Conservation (phyloP, 2,329 filamentous ascomycete genomes). For the Venturia carpophila region DNA sequence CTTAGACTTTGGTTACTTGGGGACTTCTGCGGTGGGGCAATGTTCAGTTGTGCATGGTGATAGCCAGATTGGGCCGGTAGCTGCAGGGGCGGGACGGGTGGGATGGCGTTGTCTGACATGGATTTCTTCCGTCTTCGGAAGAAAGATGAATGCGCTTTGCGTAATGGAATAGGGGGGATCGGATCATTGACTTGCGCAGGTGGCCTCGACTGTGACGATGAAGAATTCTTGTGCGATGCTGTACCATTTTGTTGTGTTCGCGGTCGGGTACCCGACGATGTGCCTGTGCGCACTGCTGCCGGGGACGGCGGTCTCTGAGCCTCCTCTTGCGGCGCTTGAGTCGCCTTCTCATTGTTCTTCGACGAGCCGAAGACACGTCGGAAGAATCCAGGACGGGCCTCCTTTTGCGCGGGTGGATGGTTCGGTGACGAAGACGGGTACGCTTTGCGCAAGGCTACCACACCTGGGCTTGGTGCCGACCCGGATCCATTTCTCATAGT, state of each 20-base stretch:
- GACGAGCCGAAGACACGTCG: conserved; percentile 73
- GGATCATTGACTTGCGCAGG: conserved; percentile 19
- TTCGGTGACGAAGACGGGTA: conserved; percentile 19
- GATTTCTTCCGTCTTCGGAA: conserved; percentile 93
- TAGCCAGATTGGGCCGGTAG: conserved; percentile 27
- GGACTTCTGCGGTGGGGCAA: conserved; percentile 34
- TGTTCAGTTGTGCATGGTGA: conserved; percentile 41
- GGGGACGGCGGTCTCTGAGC: conserved; percentile 13
- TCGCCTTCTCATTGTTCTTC: conserved; percentile 40
- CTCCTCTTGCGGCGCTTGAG: conserved; percentile 21
- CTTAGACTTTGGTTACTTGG: conserved; percentile 68
- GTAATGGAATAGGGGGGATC: conserved; percentile 21
- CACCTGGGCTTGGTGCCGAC: conserved; percentile 45
- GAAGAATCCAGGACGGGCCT: conserved; percentile 82
- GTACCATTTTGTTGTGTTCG: conserved; percentile 20
- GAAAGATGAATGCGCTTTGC: conserved; percentile 87
- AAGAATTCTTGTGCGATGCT: conserved; percentile 11
- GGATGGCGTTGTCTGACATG: conserved; percentile 56
- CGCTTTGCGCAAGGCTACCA: conserved; percentile 42
- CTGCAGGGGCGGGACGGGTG: conserved; percentile 48
- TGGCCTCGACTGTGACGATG: conserved; percentile 13
- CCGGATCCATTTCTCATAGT: conserved; percentile 30
- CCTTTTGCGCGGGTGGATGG: conserved; percentile 34
- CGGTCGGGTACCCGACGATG: conserved; percentile 21
- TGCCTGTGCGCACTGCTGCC: conserved; percentile 15